Evolutionary conservation across 2,329 filamentous ascomycete genomes (phyloP), one percentile per base, ranked within the genome.

Genomic region (Parastagonospora avenae): DNA sequence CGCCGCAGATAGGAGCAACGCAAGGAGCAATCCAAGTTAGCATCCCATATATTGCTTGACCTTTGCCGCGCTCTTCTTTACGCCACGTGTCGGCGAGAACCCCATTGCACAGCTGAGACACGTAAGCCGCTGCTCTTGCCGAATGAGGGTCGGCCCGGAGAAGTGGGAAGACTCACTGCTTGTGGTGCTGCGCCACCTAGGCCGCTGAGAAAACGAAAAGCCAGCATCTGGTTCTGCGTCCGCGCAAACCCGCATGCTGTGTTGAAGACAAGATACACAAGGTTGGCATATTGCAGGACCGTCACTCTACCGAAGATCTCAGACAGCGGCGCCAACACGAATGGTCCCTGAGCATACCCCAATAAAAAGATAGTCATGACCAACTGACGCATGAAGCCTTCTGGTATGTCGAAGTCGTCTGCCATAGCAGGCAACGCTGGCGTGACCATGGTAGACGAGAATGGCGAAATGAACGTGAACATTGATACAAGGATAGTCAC

Each of bases 11-110:
- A 7, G 64, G 67, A 5, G 85, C 86, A 4, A 87, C 72, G 4
- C 82, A 83, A 4, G 86, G 85, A 0, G 85, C 86, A 2, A 88
- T 78, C 11, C 88, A 77, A 1, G 85, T 85, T 7, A 81, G 79
- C 4, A 88, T 77, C 39, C 79, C 82, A 72, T 87, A 88, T 32
- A 87, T 77, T 2, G 79, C 80, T 56, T 87, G 80, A 8, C 84
- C 82, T 57, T 81, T 82, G 6, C 85, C 85, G 48, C 85, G 80
- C 66, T 88, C 77, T 64, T 87, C 85, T 7, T 85, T 77, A 2
- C 67, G 73, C 76, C 83, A 87, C 15, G 82, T 78, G 62, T 87
- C 85, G 43, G 79, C 77, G 7, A 73, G 53, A 4, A 72, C 62
- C 11, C 71, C 71, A 24, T 66, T 70, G 29, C 71, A 70, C 1